phyloP scores from a whole-genome alignment of 306 rosid species.

The Begonia fuchsioides region DNA sequence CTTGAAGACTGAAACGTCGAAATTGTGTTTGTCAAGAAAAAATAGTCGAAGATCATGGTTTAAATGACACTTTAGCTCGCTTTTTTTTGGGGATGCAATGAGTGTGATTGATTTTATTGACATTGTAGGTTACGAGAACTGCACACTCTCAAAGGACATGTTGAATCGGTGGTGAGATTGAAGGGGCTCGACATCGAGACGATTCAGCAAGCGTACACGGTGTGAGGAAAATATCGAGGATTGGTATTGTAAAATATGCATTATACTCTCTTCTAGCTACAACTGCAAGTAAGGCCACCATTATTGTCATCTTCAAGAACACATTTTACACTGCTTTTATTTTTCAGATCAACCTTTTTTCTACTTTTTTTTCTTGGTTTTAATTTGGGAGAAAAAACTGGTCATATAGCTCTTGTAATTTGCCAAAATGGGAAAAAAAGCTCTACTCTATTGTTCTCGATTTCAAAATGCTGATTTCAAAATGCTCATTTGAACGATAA shows the following conservation, averaged over 20 bases:
- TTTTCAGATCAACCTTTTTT: neutral
- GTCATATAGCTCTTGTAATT: neutral
- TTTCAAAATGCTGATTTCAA: too few relatives aligned
- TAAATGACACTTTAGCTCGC: neutral
- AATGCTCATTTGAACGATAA: too few relatives aligned
- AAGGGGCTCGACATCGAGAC: constrained; percentile 95
- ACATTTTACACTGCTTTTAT: neutral
- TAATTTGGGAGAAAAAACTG: neutral
- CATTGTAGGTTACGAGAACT: constrained; percentile 72
- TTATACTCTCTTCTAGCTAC: neutral
- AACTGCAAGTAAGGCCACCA: too few relatives aligned
- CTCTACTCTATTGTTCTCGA: neutral
- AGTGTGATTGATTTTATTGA: neutral
- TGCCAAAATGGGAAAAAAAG: neutral
- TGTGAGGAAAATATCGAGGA: constrained; percentile 18
- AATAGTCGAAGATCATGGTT: neutral
- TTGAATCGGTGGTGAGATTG: constrained; percentile 94
- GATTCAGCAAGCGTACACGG: constrained; percentile 96
- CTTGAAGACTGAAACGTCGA: too few relatives aligned
- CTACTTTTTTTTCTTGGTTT: too few relatives aligned
- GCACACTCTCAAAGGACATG: constrained; percentile 86
- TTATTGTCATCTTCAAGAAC: too few relatives aligned
- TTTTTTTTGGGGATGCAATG: neutral
- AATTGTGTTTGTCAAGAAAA: neutral
- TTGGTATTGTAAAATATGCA: neutral